phyloP scores from a whole-genome alignment of 805 yeast species.

The Candida sithepensis region DNA sequence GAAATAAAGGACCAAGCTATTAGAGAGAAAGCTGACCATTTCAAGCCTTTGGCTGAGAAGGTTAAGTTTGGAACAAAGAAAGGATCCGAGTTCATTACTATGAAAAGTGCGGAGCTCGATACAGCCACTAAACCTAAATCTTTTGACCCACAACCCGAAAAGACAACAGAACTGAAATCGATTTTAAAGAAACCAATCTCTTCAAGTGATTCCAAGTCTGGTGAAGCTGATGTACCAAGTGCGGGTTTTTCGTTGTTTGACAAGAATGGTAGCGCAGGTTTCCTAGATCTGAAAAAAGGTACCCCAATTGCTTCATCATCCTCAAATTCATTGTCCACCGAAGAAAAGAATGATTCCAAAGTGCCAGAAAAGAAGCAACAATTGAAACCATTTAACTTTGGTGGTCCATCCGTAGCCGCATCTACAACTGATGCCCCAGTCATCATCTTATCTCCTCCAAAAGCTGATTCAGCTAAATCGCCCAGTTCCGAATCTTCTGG shows the following conservation, averaged over 20 bases:
- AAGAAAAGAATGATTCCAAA: neutral
- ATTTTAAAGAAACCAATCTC: conserved; percentile 3
- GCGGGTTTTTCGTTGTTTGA: conserved; percentile 11
- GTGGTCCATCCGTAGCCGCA: conserved; percentile 1
- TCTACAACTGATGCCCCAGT: neutral
- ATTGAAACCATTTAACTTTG: neutral
- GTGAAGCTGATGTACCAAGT: conserved; percentile 5
- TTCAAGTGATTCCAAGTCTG: neutral
- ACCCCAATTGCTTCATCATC: neutral
- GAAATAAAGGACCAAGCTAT: conserved; percentile 1
- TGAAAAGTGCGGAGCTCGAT: conserved; percentile 12
- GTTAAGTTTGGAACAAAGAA: conserved; percentile 21
- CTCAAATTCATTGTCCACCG: neutral
- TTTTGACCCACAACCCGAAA: conserved; percentile 1
- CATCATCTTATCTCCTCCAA: too few species aligned
- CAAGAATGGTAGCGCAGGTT: neutral
- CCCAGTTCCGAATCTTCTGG: too few species aligned
- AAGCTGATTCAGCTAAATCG: too few species aligned
- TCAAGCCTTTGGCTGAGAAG: conserved; percentile 18
- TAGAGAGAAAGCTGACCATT: neutral
- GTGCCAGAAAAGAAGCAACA: neutral
- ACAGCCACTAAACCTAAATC: conserved; percentile 16
- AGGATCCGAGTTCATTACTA: conserved; percentile 13
- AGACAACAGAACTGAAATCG: conserved; percentile 3
- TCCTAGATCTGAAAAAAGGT: neutral